Evolutionary conservation across 108 stramenopile genomes (phyloP), one percentile per base, ranked within the genome.

Genomic region (Chaetoceros muelleri): DNA sequence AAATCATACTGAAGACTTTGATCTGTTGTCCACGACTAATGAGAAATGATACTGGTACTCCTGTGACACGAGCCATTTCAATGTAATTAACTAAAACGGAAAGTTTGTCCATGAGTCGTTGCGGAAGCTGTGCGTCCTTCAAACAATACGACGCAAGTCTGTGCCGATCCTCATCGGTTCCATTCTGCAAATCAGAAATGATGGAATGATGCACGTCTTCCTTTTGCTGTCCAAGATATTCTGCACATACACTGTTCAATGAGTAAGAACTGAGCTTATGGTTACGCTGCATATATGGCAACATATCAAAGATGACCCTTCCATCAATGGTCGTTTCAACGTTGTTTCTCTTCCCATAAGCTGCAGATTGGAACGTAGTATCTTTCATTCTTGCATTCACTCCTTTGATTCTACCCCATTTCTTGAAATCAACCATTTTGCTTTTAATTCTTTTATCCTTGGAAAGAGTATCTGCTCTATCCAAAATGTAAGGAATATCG

Each of bases 201-300:
- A 99, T 99, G 72, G 90, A 93, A 71, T 99, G 96, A 64, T 99
- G 98, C 19, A 99, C 97, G 73, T 99, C 97, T 76, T 99, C 98
- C 75, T 99, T 99, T 66, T 99, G 98, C 64, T 95, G 93, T 19
- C 90, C 87, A 2, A 99, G 71, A 60, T 86, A 97, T 72, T 99
- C 97, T 19, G 96, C 82, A 47, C 97, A 98, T 13, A 99, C 98
- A 31, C 85, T 86, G 75, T 98, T 99, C 44, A 99, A 67, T 3
- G 93, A 75, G 67, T 97, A 99, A 31, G 94, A 95, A 56, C 85
- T 88, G 29, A 99, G 81, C 72, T 99, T 99, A 81, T 99, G 97
- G 72, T 98, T 99, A 26, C 98, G 91, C 65, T 94, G 93, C 96
- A 99, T 97, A 79, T 99, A 98, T 2, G 95, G 95, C 13, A 98